These are phyloP conservation scores for Cladosporium sp. DNA, from an alignment of 2,329 filamentous ascomycete genomes.

Conservation along the genomic window DNA sequence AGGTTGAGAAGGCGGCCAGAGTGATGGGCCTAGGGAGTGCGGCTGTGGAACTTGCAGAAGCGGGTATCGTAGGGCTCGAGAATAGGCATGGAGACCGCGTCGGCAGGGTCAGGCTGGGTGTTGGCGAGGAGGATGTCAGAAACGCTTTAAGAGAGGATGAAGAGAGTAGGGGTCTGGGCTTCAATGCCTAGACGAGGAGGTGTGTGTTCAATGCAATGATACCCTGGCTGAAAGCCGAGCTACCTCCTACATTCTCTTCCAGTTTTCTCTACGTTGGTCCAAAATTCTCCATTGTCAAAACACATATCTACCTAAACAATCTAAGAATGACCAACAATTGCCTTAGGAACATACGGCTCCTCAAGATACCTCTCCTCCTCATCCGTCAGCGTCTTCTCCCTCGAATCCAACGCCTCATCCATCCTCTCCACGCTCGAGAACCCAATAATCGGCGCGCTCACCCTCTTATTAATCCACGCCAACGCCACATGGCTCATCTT, in stretches of 20 bases:
- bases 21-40: constrained; percentile 63
- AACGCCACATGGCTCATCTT: constrained; percentile 28
- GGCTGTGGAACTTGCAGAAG: constrained; percentile 77
- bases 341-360: constrained; percentile 47
- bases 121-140: constrained; percentile 87
- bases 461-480: constrained; percentile 40
- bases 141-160: constrained; percentile 83
- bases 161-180: constrained; percentile 75
- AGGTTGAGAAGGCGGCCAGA: constrained; percentile 38
- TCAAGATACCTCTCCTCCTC: constrained; percentile 60
- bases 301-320: not conserved
- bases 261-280: too few species aligned
- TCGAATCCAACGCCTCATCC: constrained; percentile 53
- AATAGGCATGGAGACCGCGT: constrained; percentile 72
- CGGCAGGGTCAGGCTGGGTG: constrained; percentile 77
- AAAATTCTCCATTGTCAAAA: too few species aligned
- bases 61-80: constrained; percentile 83
- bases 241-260: not conserved
- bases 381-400: constrained; percentile 45
- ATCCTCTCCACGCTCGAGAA: constrained; percentile 56
- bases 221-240: not conserved
- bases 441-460: constrained; percentile 57
- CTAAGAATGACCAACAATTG: constrained; percentile 12
- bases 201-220: constrained; percentile 2
- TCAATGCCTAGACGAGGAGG: constrained; percentile 30